Conservation (phyloP, 768 basidiomycete species). For the Russula abietina region DNA sequence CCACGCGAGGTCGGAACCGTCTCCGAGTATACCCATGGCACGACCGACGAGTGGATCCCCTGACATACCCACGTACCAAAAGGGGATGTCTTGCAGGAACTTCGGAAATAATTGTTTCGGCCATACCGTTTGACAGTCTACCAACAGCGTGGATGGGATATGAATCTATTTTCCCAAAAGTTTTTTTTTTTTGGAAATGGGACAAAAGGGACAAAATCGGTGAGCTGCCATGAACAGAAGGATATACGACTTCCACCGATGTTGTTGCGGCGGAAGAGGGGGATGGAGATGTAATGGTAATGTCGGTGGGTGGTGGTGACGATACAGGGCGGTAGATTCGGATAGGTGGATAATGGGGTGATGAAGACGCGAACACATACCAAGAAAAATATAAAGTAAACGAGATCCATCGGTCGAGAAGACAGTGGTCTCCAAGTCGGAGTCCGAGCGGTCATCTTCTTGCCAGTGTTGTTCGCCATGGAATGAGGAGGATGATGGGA, state of each 20-base stretch:
- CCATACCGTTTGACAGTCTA: constrained; percentile 68
- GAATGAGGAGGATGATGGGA: not conserved
- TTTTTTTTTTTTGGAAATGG: not conserved
- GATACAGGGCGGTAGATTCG: not conserved
- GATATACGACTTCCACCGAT: no score
- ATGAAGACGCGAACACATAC: constrained; percentile 34
- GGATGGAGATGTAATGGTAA: not conserved
- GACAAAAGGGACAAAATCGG: not conserved
- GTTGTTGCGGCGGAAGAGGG: not conserved
- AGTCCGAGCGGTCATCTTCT: not conserved
- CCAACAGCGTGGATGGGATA: constrained; percentile 56
- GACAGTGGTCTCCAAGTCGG: constrained; percentile 36
- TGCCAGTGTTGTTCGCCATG: no score
- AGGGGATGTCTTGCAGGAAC: constrained; percentile 39
- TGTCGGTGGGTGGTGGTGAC: no score
- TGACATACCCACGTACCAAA: constrained; percentile 50
- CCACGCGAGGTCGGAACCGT: constrained; percentile 42
- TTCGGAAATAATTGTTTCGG: constrained; percentile 47
- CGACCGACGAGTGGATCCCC: constrained; percentile 63
- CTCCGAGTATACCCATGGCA: constrained; percentile 39
- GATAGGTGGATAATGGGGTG: not conserved
- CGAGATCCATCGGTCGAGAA: constrained; percentile 54
- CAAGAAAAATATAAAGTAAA: constrained; percentile 69
- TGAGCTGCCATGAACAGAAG: not conserved
- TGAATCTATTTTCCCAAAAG: constrained; percentile 49